phyloP scores from a whole-genome alignment of 139 green algal species.

The Astrephomene gubernaculifera region DNA sequence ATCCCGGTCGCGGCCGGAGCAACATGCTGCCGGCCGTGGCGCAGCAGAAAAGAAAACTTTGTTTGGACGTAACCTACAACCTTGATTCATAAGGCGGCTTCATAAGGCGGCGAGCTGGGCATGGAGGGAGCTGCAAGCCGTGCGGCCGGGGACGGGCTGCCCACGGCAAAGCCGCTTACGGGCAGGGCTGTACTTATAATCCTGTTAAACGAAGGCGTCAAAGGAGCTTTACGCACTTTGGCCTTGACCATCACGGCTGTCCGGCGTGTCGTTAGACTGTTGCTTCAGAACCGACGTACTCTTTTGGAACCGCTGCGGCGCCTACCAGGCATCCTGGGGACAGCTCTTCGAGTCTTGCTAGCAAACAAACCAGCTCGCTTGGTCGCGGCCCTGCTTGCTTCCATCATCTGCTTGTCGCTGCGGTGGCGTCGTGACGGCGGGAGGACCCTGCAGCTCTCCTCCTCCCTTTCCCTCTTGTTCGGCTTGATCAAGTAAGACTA shows the following conservation, averaged over 20 bases:
- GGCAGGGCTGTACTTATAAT: neutral
- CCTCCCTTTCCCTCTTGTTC: constrained; percentile 7
- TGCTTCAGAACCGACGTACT: neutral
- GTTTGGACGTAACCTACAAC: neutral
- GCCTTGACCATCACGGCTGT: too few relatives aligned
- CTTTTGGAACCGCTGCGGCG: neutral
- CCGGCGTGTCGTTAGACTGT: neutral
- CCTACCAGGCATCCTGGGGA: neutral
- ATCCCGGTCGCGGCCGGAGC: neutral
- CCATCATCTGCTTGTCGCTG: neutral
- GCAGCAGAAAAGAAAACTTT: neutral
- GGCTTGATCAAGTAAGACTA: constrained; percentile 14
- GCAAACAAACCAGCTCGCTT: neutral
- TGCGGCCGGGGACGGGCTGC: neutral
- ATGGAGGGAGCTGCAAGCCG: neutral
- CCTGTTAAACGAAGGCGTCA: neutral
- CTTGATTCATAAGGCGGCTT: too few relatives aligned
- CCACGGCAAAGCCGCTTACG: neutral
- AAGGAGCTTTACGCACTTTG: neutral
- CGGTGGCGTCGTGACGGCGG: neutral
- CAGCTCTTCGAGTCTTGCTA: neutral
- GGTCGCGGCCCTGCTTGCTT: neutral
- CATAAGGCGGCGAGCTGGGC: too few relatives aligned
- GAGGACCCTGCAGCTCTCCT: neutral
- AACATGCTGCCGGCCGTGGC: neutral